Base-by-base conservation (phyloP, 192 early-diverging fungal genomes). In the Backusella psychrophila region DNA sequence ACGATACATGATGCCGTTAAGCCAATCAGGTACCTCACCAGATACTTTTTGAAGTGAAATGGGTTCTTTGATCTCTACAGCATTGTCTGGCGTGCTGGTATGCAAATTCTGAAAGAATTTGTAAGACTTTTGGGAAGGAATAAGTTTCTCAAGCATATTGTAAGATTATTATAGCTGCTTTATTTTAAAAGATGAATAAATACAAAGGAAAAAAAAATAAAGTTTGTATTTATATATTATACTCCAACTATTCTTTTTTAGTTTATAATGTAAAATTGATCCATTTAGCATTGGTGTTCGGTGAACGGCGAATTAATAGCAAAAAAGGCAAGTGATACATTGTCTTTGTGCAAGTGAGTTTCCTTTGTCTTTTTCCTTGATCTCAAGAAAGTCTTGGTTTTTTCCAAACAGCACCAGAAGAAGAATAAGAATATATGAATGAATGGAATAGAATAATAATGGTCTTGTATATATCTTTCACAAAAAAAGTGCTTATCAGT, bases 1-100 rank as follows among this genome's bases (percentile, higher is more conserved):
- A 31, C 88, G 81, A 53, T 87, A 88, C 63, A 89, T 73, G 6
- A 78, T 80, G 33, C 88, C 88, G 19, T 84, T 78, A 38, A 89
- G 66, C 88, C 88, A 89, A 11, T 75, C 39, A 39, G 88, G 88
- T 42, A 89, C 67, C 7, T 75, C 66, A 9, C 88, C 88, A 19
- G 75, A 77, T 35, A 85, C 79, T 29, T 76, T 49, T 31, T 71
- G 12, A 5, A 88, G 66, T 3, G 52, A 7, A 2, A 78, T 69
- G 0, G 83, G 83, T 6, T 75, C 73, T 21, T 73, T 70, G 21
- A 81, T 71, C 73, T 87, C 86, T 31, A 80, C 82, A 19, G 56
- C 68, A 72, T 87, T 82, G 15, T 34, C 29, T 4, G 75, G 39
- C 7, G 52, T 66, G 8, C 31, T 59, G 6, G 38, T 66, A 3